Evolutionary conservation across 2,329 filamentous ascomycete species (phyloP).

Genomic region (Pestalotiopsis sp.): DNA sequence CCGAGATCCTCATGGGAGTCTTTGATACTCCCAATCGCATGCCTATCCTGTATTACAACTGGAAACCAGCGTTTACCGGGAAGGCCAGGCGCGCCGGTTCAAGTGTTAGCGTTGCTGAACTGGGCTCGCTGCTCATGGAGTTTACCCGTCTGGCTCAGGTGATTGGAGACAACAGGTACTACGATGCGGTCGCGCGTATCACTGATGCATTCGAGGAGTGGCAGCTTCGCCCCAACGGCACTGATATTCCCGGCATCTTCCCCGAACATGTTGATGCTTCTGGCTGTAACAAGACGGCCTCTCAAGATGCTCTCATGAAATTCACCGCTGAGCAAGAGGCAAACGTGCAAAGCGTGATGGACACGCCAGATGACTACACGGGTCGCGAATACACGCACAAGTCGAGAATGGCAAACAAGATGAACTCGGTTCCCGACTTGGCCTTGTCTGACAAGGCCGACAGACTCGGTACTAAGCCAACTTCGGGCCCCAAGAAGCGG

Average conservation of each 20-base stretch:
- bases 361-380: slow-evolving; percentile 7
- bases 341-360: slow-evolving; percentile 7
- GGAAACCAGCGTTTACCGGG: slow-evolving; percentile 67
- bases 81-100: slow-evolving; percentile 64
- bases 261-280: slow-evolving; percentile 77
- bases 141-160: slow-evolving; percentile 89
- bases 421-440: slow-evolving; percentile 11
- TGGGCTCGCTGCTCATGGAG: slow-evolving; percentile 82
- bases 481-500: neutral
- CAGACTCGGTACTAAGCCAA: slow-evolving; percentile 3
- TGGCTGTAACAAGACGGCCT: slow-evolving; percentile 69
- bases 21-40: slow-evolving; percentile 93
- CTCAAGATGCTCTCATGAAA: slow-evolving; percentile 35
- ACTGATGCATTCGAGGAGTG: slow-evolving; percentile 77
- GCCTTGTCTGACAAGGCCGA: slow-evolving; percentile 8
- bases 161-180: slow-evolving; percentile 80
- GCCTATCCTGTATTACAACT: slow-evolving; percentile 80
- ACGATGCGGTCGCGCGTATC: slow-evolving; percentile 85
- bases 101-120: slow-evolving; percentile 64
- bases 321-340: neutral
- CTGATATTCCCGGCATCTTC: slow-evolving; percentile 77
- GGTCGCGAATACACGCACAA: slow-evolving; percentile 5
- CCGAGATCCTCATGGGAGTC: slow-evolving; percentile 70
- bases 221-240: slow-evolving; percentile 62
- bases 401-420: neutral